Evolutionary conservation across 164 flowering plant species (phyloP), one percentile per base, ranked within the genome.

Genomic region (Kingdonia uniflora): DNA sequence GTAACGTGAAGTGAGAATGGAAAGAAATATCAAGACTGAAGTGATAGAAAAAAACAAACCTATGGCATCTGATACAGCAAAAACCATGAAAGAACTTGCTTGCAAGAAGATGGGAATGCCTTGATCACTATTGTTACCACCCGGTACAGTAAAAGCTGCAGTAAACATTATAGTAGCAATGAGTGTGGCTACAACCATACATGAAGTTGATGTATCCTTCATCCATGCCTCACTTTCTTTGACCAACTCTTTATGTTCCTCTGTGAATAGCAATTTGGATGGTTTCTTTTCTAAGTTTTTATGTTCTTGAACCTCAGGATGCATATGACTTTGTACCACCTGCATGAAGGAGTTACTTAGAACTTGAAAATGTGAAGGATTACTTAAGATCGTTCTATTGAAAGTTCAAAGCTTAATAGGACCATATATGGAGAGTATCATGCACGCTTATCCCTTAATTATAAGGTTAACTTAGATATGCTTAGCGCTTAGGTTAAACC

Each of bases 81-180:
- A 44, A 5, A 55, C 2, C 41, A 25, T 16, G 24, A 42, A 55
- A 14, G 23, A 42, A 2, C 11, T 12, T 10, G 3, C 26, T 10
- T 42, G 0, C 19, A 55, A 35, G 17, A 55, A 43, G 5, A 42
- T 11, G 16, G 50, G 58, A 15, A n/a, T 42, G 14, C 58, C 49
- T 39, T 25, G 35, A n/a, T n/a, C n/a, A n/a, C 35, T 29, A 56
- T 60, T 42, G 54, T 8, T 41, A 49, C 51, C 14, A 14, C 35
- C 51, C 23, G 54, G 54, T 0, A 51, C 41, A 4, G 41, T 10
- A 17, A 51, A 51, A 5, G 42, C 42, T 33, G 54, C 42, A 14
- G 54, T 20, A 33, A 51, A 51, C 14, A 37, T 22, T 3, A 51
- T 14, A 5, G 54, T 51, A 5, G 54, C 54, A 33, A 51, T 19